Percentiles rank a stretch among this genome's conserved stretches.
Evolutionary conservation across 192 early-diverging fungal species (phyloP).

Genomic region (Blastocladiella britannica): DNA sequence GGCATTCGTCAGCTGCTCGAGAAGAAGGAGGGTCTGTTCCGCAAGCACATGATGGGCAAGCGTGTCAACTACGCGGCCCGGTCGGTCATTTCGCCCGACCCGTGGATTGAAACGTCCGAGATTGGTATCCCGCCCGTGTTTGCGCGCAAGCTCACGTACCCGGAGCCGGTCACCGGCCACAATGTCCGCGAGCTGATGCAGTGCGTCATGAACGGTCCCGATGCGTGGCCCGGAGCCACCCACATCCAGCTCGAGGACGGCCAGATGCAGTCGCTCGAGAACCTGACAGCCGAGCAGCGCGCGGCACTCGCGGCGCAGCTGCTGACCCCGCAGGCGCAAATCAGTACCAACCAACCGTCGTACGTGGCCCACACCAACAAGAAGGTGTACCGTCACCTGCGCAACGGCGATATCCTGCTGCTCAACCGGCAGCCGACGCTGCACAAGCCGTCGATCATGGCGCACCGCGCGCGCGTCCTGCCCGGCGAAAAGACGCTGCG

Average conservation of each 20-base stretch:
- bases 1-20: constrained; percentile 91
- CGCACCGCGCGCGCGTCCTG: constrained; percentile 82
- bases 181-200: constrained; percentile 78
- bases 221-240: constrained; percentile 88
- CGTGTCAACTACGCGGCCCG: constrained; percentile 98
- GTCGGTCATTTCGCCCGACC: constrained; percentile 93
- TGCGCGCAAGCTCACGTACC: constrained; percentile 84
- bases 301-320: constrained; percentile 91
- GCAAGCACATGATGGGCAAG: constrained; percentile 99
- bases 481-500: constrained; percentile 95
- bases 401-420: constrained; percentile 90
- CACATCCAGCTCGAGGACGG: constrained; percentile 91
- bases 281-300: constrained; percentile 62
- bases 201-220: constrained; percentile 86
- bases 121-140: constrained; percentile 95
- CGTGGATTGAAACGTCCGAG: constrained; percentile 91
- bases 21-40: constrained; percentile 98
- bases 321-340: constrained; percentile 43
- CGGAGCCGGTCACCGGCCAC: constrained; percentile 89
- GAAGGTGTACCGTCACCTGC: constrained; percentile 88
- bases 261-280: constrained; percentile 54
- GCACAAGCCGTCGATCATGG: constrained; percentile 98
- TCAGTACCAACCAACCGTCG: constrained; percentile 11
- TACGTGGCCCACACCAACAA: constrained; percentile 68
- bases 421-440: constrained; percentile 98